phyloP scores from a whole-genome alignment of 164 flowering plant species.

The Stephania cephalantha region DNA sequence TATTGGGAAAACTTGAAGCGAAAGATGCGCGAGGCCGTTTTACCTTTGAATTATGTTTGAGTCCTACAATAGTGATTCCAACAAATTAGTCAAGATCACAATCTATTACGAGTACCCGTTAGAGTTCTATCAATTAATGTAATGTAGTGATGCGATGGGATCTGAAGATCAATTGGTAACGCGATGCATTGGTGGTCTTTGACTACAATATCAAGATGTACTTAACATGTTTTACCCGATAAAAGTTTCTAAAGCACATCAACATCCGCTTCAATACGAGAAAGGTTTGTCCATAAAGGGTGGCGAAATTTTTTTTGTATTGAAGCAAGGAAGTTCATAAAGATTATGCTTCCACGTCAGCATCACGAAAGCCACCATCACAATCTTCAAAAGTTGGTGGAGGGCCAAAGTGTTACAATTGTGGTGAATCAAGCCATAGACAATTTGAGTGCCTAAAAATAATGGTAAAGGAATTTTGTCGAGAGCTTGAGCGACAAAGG shows the following conservation, averaged over 20 bases:
- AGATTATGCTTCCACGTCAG: no score
- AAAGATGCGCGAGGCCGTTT: neutral
- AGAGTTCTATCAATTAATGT: neutral
- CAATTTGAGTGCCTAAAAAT: neutral
- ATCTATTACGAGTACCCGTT: neutral
- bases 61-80: neutral
- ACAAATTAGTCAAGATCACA: neutral
- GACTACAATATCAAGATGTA: no score
- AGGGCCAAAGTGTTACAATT: no score
- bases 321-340: no score
- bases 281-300: neutral
- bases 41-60: neutral
- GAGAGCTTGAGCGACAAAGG: no score
- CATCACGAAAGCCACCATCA: no score
- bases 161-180: no score
- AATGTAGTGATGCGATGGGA: neutral
- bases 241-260: neutral
- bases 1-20: neutral
- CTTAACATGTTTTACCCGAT: neutral
- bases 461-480: neutral
- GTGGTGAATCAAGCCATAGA: neutral
- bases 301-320: neutral
- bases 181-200: no score
- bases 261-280: neutral
- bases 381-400: no score